Conservation (phyloP, 495 filamentous ascomycete species). For the Xylaria acuta region DNA sequence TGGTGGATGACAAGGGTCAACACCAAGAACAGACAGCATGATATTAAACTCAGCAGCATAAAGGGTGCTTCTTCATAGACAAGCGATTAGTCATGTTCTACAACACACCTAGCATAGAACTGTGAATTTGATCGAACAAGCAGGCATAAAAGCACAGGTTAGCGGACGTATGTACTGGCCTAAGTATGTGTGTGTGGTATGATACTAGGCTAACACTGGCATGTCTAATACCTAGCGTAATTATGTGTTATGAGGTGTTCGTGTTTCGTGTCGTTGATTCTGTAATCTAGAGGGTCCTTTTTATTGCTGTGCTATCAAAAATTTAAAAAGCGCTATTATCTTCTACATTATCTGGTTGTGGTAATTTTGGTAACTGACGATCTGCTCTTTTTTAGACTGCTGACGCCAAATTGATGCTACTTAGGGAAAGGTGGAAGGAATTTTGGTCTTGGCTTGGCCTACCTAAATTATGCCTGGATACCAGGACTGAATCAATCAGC, state of each 20-base stretch:
- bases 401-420: background rate
- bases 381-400: background rate
- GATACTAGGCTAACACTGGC: background rate
- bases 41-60: background rate
- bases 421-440: conserved; percentile 10
- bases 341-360: conserved; percentile 1
- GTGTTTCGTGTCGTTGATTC: background rate
- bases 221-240: background rate
- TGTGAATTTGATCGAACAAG: background rate
- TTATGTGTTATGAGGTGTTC: background rate
- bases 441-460: conserved; percentile 17
- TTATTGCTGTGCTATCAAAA: background rate
- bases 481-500: background rate
- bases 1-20: background rate
- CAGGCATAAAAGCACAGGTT: background rate
- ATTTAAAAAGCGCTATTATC: background rate
- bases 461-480: background rate
- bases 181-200: background rate
- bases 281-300: too few species aligned
- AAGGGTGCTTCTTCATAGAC: background rate
- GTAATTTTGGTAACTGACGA: background rate
- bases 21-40: background rate
- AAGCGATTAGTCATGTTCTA: conserved; percentile 1
- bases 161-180: background rate
- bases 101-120: background rate